Evolutionary conservation across 192 early-diverging fungal genomes (phyloP).

Genomic region (Rhizophlyctis rosea): DNA sequence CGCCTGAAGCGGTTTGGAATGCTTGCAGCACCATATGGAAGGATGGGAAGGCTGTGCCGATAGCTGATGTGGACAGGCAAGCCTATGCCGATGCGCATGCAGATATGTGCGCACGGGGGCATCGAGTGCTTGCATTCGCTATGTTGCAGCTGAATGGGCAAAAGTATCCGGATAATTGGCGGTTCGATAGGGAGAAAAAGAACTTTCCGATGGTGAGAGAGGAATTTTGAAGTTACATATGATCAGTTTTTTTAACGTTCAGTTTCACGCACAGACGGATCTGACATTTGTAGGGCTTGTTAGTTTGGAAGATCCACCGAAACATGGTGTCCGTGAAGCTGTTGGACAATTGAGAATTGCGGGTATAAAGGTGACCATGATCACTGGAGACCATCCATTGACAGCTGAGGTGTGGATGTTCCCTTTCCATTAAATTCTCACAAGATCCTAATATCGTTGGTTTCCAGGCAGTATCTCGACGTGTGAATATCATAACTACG

Average conservation of each 20-base stretch:
- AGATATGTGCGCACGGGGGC: slow-evolving; percentile 73
- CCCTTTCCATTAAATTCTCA: too few relatives aligned
- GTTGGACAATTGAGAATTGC: slow-evolving; percentile 79
- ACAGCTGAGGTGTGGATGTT: slow-evolving; percentile 97
- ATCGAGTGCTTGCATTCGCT: slow-evolving; percentile 89
- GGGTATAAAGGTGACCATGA: slow-evolving; percentile 94
- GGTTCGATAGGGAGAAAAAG: slow-evolving; percentile 67
- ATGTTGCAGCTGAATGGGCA: slow-evolving; percentile 64
- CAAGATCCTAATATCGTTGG: too few relatives aligned
- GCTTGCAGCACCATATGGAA: slow-evolving; percentile 70
- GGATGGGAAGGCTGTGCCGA: slow-evolving; percentile 48
- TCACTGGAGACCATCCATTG: slow-evolving; percentile 93
- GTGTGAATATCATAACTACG: neutral
- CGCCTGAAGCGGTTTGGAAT: slow-evolving; percentile 83
- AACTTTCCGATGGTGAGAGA: slow-evolving; percentile 60
- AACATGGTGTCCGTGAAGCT: slow-evolving; percentile 88
- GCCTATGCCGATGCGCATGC: slow-evolving; percentile 62
- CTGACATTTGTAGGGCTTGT: slow-evolving; percentile 78
- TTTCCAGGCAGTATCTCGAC: too few relatives aligned
- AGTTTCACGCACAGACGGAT: slow-evolving; percentile 26
- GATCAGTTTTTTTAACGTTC: slow-evolving; percentile 1
- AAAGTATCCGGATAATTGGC: slow-evolving; percentile 71
- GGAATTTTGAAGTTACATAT: too few relatives aligned
- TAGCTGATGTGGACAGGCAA: slow-evolving; percentile 57
- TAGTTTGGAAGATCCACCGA: slow-evolving; percentile 92